Evolutionary conservation across 805 yeast genomes (phyloP).

Genomic region (Barnettozyma siamensis): DNA sequence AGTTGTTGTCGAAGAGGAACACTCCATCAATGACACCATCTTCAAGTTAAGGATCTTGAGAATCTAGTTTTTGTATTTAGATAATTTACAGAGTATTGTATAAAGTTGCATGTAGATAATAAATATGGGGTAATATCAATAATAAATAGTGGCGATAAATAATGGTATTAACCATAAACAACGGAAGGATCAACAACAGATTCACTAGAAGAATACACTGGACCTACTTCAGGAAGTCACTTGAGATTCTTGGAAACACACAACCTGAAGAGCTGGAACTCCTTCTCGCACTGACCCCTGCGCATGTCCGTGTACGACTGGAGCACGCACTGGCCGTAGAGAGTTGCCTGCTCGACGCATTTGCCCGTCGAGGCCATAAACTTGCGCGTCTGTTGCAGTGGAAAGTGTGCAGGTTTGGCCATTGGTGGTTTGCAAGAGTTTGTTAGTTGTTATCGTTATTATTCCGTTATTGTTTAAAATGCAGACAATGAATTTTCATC

Average conservation of each 20-base stretch:
- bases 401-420: constrained; percentile 9
- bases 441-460: too few relatives aligned
- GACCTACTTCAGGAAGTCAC: too few relatives aligned
- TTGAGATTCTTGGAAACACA: constrained; percentile 37
- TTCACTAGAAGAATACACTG: too few relatives aligned
- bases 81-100: not conserved
- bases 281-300: constrained; percentile 46
- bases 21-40: constrained; percentile 70
- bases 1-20: constrained; percentile 85
- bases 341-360: constrained; percentile 38
- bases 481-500: too few relatives aligned
- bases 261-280: constrained; percentile 42
- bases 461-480: too few relatives aligned
- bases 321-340: constrained; percentile 53
- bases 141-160: too few relatives aligned
- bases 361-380: constrained; percentile 34
- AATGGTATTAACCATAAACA: too few relatives aligned
- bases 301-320: constrained; percentile 43
- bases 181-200: too few relatives aligned
- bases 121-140: not conserved
- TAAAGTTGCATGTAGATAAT: constrained; percentile 15
- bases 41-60: constrained; percentile 74
- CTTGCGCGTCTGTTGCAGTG: constrained; percentile 37
- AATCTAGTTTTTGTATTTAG: constrained; percentile 32
- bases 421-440: not conserved